A percentile compares a stretch with the other conserved stretches of the same genome.
phyloP scores from a whole-genome alignment of 2,329 filamentous ascomycete species.

The Trichoderma koningii region DNA sequence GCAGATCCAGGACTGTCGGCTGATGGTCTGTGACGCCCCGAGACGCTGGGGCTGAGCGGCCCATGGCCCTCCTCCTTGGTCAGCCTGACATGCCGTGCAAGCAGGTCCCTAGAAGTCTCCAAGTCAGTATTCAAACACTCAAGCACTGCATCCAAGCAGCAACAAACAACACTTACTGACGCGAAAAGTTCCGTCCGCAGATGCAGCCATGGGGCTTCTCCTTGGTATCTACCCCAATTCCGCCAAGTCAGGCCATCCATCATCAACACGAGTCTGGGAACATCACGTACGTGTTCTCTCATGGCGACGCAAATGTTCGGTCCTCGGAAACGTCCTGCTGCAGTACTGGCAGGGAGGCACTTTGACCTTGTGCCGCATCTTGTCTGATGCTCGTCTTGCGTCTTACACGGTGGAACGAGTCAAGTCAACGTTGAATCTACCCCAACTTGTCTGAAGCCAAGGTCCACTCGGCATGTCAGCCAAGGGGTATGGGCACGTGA shows the following conservation, averaged over 20 bases:
- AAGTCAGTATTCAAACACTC: no score
- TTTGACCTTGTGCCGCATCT: slow-evolving; percentile 22
- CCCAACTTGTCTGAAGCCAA: slow-evolving; percentile 1
- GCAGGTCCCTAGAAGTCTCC: neutral
- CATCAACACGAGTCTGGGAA: neutral
- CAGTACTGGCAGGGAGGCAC: slow-evolving; percentile 21
- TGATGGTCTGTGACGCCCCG: neutral
- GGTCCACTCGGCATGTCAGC: slow-evolving; percentile 8
- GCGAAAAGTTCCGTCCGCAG: slow-evolving; percentile 20
- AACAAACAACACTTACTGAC: neutral
- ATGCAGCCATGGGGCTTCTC: slow-evolving; percentile 22
- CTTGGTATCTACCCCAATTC: slow-evolving; percentile 19
- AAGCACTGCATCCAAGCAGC: neutral
- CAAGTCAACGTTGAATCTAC: slow-evolving; percentile 8
- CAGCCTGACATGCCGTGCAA: slow-evolving; percentile 18
- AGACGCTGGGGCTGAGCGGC: neutral
- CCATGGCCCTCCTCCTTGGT: slow-evolving; percentile 18
- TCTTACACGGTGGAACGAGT: neutral
- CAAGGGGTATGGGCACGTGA: neutral
- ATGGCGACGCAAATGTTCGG: slow-evolving; percentile 18
- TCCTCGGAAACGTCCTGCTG: slow-evolving; percentile 17
- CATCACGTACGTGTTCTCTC: slow-evolving; percentile 17
- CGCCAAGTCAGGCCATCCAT: neutral
- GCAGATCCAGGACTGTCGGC: neutral
- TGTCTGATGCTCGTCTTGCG: neutral